These are phyloP conservation scores for Cordyceps cateniannulata DNA, from an alignment of 2,329 filamentous ascomycete species.

Conservation along the genomic window DNA sequence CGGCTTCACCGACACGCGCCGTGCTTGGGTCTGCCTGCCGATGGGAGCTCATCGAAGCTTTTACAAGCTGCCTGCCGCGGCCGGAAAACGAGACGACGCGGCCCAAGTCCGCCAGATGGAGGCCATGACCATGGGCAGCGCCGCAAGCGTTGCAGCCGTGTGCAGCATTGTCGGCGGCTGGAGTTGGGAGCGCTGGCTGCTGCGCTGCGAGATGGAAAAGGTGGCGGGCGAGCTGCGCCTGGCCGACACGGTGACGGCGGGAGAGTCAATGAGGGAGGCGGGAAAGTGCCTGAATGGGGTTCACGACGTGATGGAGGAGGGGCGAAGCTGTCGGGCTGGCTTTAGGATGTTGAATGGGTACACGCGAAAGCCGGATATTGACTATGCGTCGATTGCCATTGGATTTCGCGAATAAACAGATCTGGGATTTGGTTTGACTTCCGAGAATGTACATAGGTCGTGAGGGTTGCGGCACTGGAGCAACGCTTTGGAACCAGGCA, in stretches of 20 bases:
- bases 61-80: conserved; percentile 24
- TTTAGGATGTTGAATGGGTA: conserved; percentile 59
- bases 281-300: conserved; percentile 55
- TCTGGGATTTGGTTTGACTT: background rate
- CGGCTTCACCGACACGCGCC: conserved; percentile 73
- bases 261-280: conserved; percentile 47
- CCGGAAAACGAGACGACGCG: conserved; percentile 32
- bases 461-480: background rate
- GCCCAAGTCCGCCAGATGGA: conserved; percentile 48
- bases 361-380: conserved; percentile 46
- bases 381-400: conserved; percentile 9
- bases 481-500: background rate
- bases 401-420: background rate
- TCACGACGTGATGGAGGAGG: conserved; percentile 57
- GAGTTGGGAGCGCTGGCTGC: conserved; percentile 94
- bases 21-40: conserved; percentile 84
- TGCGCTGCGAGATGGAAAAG: conserved; percentile 80
- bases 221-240: conserved; percentile 58
- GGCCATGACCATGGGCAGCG: conserved; percentile 59
- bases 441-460: background rate
- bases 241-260: conserved; percentile 44
- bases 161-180: conserved; percentile 79
- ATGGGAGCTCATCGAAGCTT: conserved; percentile 52
- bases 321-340: conserved; percentile 49
- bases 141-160: conserved; percentile 64